phyloP scores from a whole-genome alignment of 2,329 filamentous ascomycete species.

The Incumbomyces lentus region DNA sequence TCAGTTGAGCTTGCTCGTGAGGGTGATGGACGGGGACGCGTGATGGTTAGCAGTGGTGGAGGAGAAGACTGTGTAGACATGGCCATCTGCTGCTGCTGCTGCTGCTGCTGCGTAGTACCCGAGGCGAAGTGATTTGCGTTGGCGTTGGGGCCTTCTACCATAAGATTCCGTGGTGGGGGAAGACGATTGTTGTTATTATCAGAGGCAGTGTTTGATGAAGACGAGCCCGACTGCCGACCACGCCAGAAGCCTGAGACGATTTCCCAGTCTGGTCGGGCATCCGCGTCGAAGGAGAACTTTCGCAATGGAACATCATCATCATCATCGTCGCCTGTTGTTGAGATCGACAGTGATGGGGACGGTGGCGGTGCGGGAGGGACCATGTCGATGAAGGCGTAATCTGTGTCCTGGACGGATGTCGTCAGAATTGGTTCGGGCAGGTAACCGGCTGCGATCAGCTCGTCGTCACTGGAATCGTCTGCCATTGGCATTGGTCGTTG shows the following conservation, averaged over 20 bases:
- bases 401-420: background rate
- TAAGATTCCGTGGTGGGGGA: no score
- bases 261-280: background rate
- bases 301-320: background rate
- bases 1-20: no score
- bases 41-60: no score
- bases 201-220: background rate
- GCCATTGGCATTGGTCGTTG: background rate
- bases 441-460: background rate
- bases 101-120: no score
- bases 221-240: no score
- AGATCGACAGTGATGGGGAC: no score
- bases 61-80: no score
- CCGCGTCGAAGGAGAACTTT: slow-evolving; percentile 1
- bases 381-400: slow-evolving; percentile 3
- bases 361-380: background rate
- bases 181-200: background rate
- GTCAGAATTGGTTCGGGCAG: background rate
- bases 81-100: no score
- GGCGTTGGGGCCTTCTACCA: no score
- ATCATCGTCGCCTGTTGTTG: background rate
- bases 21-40: no score
- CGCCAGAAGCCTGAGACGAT: background rate
- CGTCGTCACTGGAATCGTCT: no score
- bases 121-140: no score